phyloP scores from a whole-genome alignment of 768 basidiomycete species.

The Mycena galericulata region DNA sequence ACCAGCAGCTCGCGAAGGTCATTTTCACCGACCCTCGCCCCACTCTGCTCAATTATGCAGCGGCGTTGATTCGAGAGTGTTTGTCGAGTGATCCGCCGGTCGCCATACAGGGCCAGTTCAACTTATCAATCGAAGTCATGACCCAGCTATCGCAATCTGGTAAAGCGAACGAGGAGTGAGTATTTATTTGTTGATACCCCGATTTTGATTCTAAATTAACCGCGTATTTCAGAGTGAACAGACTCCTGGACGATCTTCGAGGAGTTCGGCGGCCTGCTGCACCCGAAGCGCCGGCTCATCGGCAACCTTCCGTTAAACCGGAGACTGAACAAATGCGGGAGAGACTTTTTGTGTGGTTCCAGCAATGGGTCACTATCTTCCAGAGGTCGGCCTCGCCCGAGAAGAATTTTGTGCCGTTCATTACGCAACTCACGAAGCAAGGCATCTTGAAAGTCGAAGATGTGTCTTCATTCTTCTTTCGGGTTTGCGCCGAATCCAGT shows the following conservation, averaged over 20 bases:
- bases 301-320: conserved; percentile 68
- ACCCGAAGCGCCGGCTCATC: conserved; percentile 50
- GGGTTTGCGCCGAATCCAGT: conserved; percentile 95
- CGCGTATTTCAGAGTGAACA: conserved; percentile 62
- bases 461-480: conserved; percentile 97
- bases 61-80: conserved; percentile 88
- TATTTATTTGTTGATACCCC: conserved; percentile 31
- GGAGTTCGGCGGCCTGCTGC: conserved; percentile 66
- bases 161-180: conserved; percentile 89
- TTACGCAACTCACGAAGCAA: conserved; percentile 96
- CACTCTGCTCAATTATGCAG: conserved; percentile 82
- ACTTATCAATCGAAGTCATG: conserved; percentile 84
- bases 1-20: conserved; percentile 91
- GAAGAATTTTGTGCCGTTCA: conserved; percentile 95
- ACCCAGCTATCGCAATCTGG: conserved; percentile 77
- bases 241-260: conserved; percentile 85
- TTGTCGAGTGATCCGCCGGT: conserved; percentile 84
- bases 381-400: conserved; percentile 92
- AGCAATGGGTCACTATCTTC: conserved; percentile 97
- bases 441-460: conserved; percentile 97
- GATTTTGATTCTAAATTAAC: conserved; percentile 20
- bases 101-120: conserved; percentile 83
- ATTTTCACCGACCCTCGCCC: conserved; percentile 83
- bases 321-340: conserved; percentile 83
- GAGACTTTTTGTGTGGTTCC: conserved; percentile 84